Percentiles rank a stretch among this genome's conserved stretches.
Conservation (phyloP, 495 filamentous ascomycete genomes). For the Penicillium herquei region DNA sequence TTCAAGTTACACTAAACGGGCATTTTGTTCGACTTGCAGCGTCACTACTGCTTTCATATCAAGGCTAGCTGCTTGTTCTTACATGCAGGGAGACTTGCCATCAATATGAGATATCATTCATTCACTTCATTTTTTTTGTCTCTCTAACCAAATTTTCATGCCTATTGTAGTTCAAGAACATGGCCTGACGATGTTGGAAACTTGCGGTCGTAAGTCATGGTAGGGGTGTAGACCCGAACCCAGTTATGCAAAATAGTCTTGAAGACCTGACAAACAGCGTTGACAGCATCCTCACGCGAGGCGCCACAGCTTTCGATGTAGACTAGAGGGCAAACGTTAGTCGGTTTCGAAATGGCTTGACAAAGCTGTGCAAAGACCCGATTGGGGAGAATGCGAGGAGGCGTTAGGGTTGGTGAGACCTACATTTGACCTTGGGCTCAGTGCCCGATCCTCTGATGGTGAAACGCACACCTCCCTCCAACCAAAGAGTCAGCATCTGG, state of each 20-base stretch:
- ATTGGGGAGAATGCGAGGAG: not conserved
- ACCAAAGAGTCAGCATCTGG: slow-evolving; percentile 72
- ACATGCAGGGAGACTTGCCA: not conserved
- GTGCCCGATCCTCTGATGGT: slow-evolving; percentile 69
- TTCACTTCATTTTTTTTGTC: no score
- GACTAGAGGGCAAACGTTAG: slow-evolving; percentile 32
- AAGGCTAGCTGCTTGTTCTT: no score
- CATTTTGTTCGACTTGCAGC: no score
- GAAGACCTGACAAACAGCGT: slow-evolving; percentile 53
- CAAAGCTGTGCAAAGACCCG: not conserved
- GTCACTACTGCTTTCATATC: no score
- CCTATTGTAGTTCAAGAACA: slow-evolving; percentile 23
- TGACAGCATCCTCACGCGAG: slow-evolving; percentile 45
- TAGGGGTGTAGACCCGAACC: slow-evolving; percentile 49
- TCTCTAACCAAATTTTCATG: not conserved
- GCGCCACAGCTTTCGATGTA: slow-evolving; percentile 56
- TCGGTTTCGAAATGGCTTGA: not conserved
- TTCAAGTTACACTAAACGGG: no score
- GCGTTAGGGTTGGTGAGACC: slow-evolving; percentile 10
- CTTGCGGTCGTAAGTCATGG: slow-evolving; percentile 37
- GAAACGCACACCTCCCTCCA: slow-evolving; percentile 58
- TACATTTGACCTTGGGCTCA: slow-evolving; percentile 67
- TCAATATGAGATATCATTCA: not conserved
- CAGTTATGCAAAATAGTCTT: slow-evolving; percentile 55
- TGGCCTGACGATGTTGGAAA: slow-evolving; percentile 43